A percentile compares a stretch with the other conserved stretches of the same genome.
phyloP scores from a whole-genome alignment of 2,329 filamentous ascomycete genomes.

The Colletotrichum gigasporum region DNA sequence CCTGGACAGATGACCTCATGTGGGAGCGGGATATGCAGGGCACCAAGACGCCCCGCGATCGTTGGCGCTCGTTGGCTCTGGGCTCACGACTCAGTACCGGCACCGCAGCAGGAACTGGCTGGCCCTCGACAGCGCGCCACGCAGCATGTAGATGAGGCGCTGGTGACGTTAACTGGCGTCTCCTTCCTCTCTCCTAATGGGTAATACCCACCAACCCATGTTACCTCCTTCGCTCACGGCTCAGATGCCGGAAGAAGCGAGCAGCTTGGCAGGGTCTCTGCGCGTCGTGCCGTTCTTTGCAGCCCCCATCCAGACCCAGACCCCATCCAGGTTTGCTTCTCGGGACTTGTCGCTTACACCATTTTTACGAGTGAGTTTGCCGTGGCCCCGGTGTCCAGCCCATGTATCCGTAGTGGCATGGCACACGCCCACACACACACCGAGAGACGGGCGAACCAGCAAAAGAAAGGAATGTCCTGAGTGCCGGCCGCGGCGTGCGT shows the following conservation, averaged over 20 bases:
- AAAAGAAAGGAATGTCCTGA: neutral
- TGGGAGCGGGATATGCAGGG: neutral
- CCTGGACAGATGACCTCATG: slow-evolving; percentile 26
- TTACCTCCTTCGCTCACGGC: neutral
- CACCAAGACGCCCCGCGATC: neutral
- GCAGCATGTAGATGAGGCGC: slow-evolving; percentile 7
- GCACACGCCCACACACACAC: neutral
- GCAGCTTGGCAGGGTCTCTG: slow-evolving; percentile 27
- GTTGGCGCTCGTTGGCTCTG: neutral
- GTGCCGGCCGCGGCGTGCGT: slow-evolving; percentile 16
- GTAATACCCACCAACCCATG: too few species aligned
- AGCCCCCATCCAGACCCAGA: too few species aligned
- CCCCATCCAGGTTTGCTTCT: too few species aligned
- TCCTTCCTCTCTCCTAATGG: neutral
- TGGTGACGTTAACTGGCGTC: slow-evolving; percentile 19
- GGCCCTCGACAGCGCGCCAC: slow-evolving; percentile 14
- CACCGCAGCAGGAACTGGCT: neutral
- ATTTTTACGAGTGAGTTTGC: neutral
- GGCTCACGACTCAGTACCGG: neutral
- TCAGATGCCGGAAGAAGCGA: neutral
- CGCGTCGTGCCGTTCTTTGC: too few species aligned
- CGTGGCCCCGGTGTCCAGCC: neutral
- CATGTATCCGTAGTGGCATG: slow-evolving; percentile 3
- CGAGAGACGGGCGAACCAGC: neutral
- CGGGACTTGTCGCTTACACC: slow-evolving; percentile 7